Conservation (phyloP, 169 alveolate genomes). For the Eimeria maxima region DNA sequence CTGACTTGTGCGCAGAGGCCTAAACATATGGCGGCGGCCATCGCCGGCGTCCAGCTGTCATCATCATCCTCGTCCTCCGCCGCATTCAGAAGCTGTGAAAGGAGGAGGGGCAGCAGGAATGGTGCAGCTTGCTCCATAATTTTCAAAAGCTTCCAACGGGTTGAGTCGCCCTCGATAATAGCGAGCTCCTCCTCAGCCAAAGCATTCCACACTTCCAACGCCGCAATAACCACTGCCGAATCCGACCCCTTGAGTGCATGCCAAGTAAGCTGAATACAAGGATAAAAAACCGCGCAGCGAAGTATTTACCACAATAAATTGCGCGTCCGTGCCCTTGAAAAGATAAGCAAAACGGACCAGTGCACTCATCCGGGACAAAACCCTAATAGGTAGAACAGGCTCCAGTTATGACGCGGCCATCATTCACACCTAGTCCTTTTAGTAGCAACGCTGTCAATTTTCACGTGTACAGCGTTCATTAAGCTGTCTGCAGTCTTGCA, state of each 20-base stretch:
- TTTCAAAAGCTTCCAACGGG: constrained; percentile 41
- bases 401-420: neutral
- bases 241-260: constrained; percentile 75
- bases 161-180: constrained; percentile 56
- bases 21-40: constrained; percentile 96
- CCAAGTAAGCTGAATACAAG: constrained; percentile 73
- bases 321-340: neutral
- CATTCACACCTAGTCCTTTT: neutral
- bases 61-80: constrained; percentile 83
- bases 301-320: neutral
- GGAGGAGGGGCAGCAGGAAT: constrained; percentile 83
- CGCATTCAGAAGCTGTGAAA: constrained; percentile 71
- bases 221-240: constrained; percentile 82
- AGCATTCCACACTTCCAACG: constrained; percentile 84
- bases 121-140: constrained; percentile 83
- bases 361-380: neutral
- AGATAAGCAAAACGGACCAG: neutral
- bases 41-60: constrained; percentile 96
- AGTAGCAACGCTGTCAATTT: neutral
- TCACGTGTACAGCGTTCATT: neutral
- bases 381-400: neutral
- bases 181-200: constrained; percentile 82
- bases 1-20: constrained; percentile 94
- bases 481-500: neutral
- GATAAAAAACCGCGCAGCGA: neutral